Evolutionary conservation across 139 green algal genomes (phyloP), one percentile per base, ranked within the genome.

Genomic region (Chlamydomonas urium): DNA sequence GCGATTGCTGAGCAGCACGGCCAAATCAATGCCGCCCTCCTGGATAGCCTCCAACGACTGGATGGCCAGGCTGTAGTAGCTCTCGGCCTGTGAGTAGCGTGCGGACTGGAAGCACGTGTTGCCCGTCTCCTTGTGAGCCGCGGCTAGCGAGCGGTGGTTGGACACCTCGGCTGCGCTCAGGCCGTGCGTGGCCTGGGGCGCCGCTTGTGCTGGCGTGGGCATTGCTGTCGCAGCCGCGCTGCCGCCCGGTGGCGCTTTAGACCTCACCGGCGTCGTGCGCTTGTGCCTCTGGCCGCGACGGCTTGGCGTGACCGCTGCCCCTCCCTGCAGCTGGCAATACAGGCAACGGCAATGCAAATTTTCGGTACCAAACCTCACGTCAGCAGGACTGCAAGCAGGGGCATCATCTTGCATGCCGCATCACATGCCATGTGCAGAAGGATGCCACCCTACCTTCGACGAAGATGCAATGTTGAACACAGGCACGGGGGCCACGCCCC

Each of bases 1-100:
- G 38, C 79, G 53, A 61, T 85, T 85, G 71, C 74, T 81, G 74
- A 79, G 69, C 38, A 85, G 74, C 66, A 85, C 79, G 0, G 79
- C 79, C 4, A 76, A 36, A 36, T 81, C 75, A 34, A 66, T 66
- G 47, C 32, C 35, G 34, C 23, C 14, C 32, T 29, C 10, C 38
- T 62, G 26, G 21, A 69, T 36, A 14, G 62, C 38, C 24, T 73
- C 38, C 68, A 81, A 61, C 23, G 63, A 2, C 14, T 81, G 56
- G 32, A 81, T 73, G 24, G 75, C 75, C 36, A 74, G 47, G 24
- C 23, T 74, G 69, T 81, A 81, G 19, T 38, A 37, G 4, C 24
- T 28, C 66, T 76, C 59, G 32, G 38, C 60, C 2, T 71, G 19
- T 38, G 60, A 38, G 29, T 67, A 67, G n/a, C 60, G 23, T 31